Conservation (phyloP, 805 yeast species). For the Saturnispora mendoncae region DNA sequence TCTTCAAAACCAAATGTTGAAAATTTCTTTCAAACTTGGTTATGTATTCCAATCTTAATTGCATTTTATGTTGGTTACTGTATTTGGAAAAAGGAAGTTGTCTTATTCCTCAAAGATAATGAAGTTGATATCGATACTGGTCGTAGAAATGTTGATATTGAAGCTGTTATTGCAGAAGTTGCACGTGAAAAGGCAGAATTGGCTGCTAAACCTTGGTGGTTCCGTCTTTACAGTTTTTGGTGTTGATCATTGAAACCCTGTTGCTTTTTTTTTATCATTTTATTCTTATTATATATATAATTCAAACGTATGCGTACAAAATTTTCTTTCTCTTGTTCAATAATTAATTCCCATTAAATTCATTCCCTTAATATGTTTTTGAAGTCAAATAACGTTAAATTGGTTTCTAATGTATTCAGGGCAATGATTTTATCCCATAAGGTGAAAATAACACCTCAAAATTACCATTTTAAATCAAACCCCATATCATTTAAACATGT, state of each 20-base stretch:
- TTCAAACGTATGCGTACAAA: background rate
- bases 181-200: conserved; percentile 40
- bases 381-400: no score
- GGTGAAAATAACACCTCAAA: no score
- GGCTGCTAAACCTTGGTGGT: conserved; percentile 33
- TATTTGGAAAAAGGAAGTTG: conserved; percentile 36
- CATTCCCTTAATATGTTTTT: no score
- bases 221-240: conserved; percentile 43
- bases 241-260: conserved; percentile 32
- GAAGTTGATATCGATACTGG: conserved; percentile 57
- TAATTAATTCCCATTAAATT: no score
- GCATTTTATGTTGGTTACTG: conserved; percentile 34
- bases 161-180: conserved; percentile 39
- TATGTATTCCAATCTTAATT: conserved; percentile 55
- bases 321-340: no score
- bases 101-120: conserved; percentile 33
- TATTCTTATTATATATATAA: no score
- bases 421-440: no score
- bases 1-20: conserved; percentile 46
- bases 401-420: no score
- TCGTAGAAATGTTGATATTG: conserved; percentile 45
- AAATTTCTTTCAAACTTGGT: conserved; percentile 55
- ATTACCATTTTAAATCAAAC: no score
- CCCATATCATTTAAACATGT: no score
- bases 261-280: background rate